These are phyloP conservation scores for Venturia oleaginea DNA, from an alignment of 2,329 filamentous ascomycete species.

Conservation along the genomic window DNA sequence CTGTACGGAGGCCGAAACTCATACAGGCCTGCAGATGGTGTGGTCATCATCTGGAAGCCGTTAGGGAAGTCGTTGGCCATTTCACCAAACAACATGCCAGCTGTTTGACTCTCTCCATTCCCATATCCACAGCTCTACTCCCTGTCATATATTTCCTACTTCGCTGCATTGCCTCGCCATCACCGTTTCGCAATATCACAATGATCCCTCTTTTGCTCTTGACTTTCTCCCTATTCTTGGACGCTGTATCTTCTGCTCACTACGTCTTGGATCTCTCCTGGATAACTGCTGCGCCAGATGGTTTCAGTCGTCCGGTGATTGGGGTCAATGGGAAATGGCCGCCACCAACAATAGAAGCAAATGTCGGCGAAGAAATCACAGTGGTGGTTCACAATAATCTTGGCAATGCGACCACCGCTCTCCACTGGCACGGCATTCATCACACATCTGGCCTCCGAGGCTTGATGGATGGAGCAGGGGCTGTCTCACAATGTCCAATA, in stretches of 20 bases:
- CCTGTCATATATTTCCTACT: too few relatives aligned
- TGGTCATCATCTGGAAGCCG: too few relatives aligned
- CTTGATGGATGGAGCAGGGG: slow-evolving; percentile 62
- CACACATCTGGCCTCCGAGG: slow-evolving; percentile 46
- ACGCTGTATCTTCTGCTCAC: background rate
- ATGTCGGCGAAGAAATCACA: slow-evolving; percentile 52
- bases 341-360: slow-evolving; percentile 55
- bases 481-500: slow-evolving; percentile 59
- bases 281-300: slow-evolving; percentile 65
- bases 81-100: too few relatives aligned
- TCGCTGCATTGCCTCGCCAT: background rate
- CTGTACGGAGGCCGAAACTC: too few relatives aligned
- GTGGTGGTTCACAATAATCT: slow-evolving; percentile 52
- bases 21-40: too few relatives aligned
- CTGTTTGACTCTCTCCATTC: too few relatives aligned
- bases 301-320: slow-evolving; percentile 55
- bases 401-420: slow-evolving; percentile 52
- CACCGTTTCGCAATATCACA: background rate
- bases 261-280: slow-evolving; percentile 52
- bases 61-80: too few relatives aligned
- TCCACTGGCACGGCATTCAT: slow-evolving; percentile 59
- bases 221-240: background rate
- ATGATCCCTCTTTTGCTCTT: background rate
- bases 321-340: slow-evolving; percentile 73
- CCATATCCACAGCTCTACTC: background rate